Evolutionary conservation across 1,284 basidiomycete genomes (phyloP).

Genomic region (Stygiomarasmius scandens): DNA sequence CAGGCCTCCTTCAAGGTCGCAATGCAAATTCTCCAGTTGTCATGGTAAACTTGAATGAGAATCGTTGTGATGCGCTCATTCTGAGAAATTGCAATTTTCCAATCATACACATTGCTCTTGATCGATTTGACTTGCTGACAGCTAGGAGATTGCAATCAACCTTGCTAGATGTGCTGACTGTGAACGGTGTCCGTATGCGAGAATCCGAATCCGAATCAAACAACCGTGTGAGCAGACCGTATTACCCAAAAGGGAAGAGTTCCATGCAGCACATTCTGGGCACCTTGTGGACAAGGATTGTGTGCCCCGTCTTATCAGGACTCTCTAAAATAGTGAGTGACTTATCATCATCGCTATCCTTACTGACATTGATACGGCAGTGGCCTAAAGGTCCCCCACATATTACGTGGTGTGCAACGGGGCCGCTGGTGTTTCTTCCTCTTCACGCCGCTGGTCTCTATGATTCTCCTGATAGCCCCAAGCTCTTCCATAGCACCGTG

Average conservation of each 20-base stretch:
- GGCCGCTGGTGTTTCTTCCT: constrained; percentile 31
- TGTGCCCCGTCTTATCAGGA: background rate
- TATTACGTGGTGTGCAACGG: constrained; percentile 36
- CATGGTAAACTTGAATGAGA: background rate
- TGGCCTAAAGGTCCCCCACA: constrained; percentile 18
- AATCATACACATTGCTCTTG: background rate
- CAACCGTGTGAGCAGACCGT: background rate
- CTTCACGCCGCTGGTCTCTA: constrained; percentile 35
- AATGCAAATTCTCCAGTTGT: background rate
- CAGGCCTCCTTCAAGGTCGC: background rate
- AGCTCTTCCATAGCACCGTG: constrained; percentile 19
- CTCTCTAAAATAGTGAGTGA: background rate
- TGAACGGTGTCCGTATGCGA: background rate
- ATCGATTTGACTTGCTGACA: background rate
- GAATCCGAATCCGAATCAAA: background rate
- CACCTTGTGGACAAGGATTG: background rate
- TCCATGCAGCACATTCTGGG: background rate
- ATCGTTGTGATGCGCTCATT: background rate
- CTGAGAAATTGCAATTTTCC: background rate
- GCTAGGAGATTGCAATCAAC: background rate
- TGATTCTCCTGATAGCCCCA: constrained; percentile 2
- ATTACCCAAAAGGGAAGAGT: background rate
- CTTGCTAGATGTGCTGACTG: background rate
- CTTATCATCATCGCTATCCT: constrained; percentile 5
- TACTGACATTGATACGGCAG: too few relatives aligned